Conservation (phyloP, 371 early-diverging fungal genomes). For the Mucor lusitanicus region DNA sequence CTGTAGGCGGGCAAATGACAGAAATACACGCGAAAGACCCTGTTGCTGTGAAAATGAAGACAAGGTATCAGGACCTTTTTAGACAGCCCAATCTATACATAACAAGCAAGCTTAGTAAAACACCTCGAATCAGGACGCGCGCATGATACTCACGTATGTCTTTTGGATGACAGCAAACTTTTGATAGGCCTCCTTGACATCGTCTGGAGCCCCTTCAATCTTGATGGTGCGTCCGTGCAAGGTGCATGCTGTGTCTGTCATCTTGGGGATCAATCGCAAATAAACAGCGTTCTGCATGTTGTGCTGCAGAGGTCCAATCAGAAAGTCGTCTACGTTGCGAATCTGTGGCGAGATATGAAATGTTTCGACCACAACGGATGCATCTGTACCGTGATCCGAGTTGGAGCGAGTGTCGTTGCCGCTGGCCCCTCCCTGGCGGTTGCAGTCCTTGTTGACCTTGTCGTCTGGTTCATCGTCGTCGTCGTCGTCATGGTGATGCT, state of each 20-base stretch:
- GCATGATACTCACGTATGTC: constrained; percentile 28
- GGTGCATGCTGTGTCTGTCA: constrained; percentile 27
- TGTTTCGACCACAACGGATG: not conserved
- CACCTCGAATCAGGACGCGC: not conserved
- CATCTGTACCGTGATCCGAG: not conserved
- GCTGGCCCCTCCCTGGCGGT: too few species aligned
- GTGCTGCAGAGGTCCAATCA: constrained; percentile 24
- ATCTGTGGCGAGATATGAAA: constrained; percentile 34
- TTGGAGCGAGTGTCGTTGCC: not conserved
- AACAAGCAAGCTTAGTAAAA: too few species aligned
- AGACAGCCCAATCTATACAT: constrained; percentile 22
- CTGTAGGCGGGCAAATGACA: constrained; percentile 26
- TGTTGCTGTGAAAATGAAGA: constrained; percentile 35
- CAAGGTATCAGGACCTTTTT: constrained; percentile 23
- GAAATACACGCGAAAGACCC: constrained; percentile 34
- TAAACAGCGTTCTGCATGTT: constrained; percentile 28
- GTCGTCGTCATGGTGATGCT: not conserved
- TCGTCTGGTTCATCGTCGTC: too few species aligned
- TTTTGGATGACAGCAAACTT: constrained; percentile 37
- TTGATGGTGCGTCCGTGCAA: constrained; percentile 17
- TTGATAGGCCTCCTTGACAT: constrained; percentile 32
- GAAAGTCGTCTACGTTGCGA: constrained; percentile 12
- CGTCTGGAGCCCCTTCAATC: constrained; percentile 21
- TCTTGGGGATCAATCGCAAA: constrained; percentile 17
- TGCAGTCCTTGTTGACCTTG: too few species aligned